Evolutionary conservation across 495 filamentous ascomycete species (phyloP).

Genomic region (Aspergillus olivimuriae): DNA sequence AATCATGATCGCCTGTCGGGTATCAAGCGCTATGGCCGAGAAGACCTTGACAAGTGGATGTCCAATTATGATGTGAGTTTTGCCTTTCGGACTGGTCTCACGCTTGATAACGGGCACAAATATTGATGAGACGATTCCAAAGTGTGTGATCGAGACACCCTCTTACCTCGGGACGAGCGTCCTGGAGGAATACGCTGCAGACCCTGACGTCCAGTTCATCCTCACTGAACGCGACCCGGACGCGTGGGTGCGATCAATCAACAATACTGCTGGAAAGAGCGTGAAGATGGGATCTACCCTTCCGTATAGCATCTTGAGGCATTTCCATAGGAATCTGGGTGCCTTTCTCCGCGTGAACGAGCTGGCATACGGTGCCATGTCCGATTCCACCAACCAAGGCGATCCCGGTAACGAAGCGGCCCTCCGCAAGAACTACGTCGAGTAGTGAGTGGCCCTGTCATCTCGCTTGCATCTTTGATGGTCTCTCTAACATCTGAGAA

Average conservation of each 20-base stretch:
- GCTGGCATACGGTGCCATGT: slow-evolving; percentile 7
- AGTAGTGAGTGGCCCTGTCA: slow-evolving; percentile 15
- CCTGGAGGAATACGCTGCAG: slow-evolving; percentile 11
- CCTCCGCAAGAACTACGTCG: slow-evolving; percentile 9
- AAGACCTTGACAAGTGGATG: slow-evolving; percentile 19
- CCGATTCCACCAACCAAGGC: slow-evolving; percentile 3
- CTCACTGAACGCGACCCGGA: slow-evolving; percentile 18
- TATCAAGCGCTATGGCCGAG: slow-evolving; percentile 5
- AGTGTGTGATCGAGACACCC: slow-evolving; percentile 20
- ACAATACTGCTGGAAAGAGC: slow-evolving; percentile 12
- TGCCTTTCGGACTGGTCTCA: not conserved
- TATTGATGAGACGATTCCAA: not conserved
- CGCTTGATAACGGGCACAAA: not conserved
- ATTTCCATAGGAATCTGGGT: slow-evolving; percentile 12
- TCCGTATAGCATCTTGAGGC: slow-evolving; percentile 17
- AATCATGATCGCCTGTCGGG: slow-evolving; percentile 15
- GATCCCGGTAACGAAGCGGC: slow-evolving; percentile 4
- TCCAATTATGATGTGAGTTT: slow-evolving; percentile 15
- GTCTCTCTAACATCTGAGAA: no score
- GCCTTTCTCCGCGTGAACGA: slow-evolving; percentile 11
- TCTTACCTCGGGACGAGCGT: slow-evolving; percentile 12
- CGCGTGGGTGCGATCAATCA: slow-evolving; percentile 20
- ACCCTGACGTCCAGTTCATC: slow-evolving; percentile 25
- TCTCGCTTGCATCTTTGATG: no score
- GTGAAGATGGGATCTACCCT: slow-evolving; percentile 3